A percentile compares a stretch with the other conserved stretches of the same genome.
Evolutionary conservation across 2,329 filamentous ascomycete genomes (phyloP).

Genomic region (Aspergillus tamarii): DNA sequence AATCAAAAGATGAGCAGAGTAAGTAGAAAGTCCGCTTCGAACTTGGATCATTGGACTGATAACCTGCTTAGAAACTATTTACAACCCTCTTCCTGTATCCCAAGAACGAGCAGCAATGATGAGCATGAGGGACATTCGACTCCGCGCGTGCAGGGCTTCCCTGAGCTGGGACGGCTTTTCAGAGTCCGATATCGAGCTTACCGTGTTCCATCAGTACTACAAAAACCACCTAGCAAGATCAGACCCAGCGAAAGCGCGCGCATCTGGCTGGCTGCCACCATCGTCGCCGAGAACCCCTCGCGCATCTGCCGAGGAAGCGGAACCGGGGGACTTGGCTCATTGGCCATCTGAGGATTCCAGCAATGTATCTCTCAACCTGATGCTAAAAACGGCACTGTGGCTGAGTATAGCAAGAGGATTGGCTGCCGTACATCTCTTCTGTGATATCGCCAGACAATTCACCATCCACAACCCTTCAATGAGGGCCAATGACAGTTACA

Average conservation of each 20-base stretch:
- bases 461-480: slow-evolving; percentile 15
- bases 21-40: slow-evolving; percentile 2
- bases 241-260: slow-evolving; percentile 21
- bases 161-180: slow-evolving; percentile 22
- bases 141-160: slow-evolving; percentile 24
- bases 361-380: slow-evolving; percentile 15
- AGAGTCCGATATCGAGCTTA: slow-evolving; percentile 24
- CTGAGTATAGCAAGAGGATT: slow-evolving; percentile 30
- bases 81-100: slow-evolving; percentile 14
- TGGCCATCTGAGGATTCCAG: slow-evolving; percentile 15
- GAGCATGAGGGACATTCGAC: slow-evolving; percentile 23
- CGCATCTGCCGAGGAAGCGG: slow-evolving; percentile 12
- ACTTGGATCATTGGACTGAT: neutral
- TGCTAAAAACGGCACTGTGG: slow-evolving; percentile 32
- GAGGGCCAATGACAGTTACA: slow-evolving; percentile 3
- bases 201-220: slow-evolving; percentile 24
- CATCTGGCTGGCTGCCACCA: slow-evolving; percentile 25
- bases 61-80: slow-evolving; percentile 19
- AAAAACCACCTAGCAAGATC: slow-evolving; percentile 18
- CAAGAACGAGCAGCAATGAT: slow-evolving; percentile 17
- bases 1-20: slow-evolving; percentile 19
- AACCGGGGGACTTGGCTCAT: slow-evolving; percentile 16
- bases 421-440: slow-evolving; percentile 33
- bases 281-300: slow-evolving; percentile 11
- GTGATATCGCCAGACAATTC: slow-evolving; percentile 30